phyloP scores from a whole-genome alignment of 2,329 filamentous ascomycete species.

The Fusarium continuum region DNA sequence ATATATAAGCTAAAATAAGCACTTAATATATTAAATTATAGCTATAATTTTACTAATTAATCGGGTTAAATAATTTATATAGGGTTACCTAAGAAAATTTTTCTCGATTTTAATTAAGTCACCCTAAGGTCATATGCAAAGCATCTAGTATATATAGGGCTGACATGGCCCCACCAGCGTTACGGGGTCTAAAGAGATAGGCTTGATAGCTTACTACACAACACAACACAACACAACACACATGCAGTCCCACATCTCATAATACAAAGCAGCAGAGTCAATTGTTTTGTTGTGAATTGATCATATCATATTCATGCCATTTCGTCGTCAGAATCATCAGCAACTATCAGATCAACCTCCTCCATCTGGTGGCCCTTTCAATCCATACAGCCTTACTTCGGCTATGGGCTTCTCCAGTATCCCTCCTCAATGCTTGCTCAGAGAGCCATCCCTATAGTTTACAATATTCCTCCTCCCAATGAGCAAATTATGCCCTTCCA shows the following conservation, averaged over 20 bases:
- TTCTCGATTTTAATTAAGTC: too few species aligned
- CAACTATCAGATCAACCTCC: constrained; percentile 41
- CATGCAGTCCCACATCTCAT: background rate
- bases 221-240: too few species aligned
- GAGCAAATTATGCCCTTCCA: constrained; percentile 22
- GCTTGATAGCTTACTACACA: background rate
- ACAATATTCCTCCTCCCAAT: constrained; percentile 35
- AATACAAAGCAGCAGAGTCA: background rate
- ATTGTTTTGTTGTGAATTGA: constrained; percentile 34
- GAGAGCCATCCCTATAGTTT: constrained; percentile 42
- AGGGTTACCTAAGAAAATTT: too few species aligned
- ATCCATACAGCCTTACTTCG: constrained; percentile 11
- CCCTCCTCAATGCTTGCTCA: constrained; percentile 20
- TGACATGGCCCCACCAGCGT: too few species aligned
- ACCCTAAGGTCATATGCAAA: too few species aligned
- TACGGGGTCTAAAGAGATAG: too few species aligned
- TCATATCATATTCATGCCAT: constrained; percentile 50
- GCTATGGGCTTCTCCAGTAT: constrained; percentile 11
- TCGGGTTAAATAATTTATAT: too few species aligned
- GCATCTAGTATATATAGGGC: too few species aligned
- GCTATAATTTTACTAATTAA: too few species aligned
- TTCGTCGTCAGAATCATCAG: constrained; percentile 46
- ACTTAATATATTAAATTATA: too few species aligned
- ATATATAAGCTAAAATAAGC: too few species aligned
- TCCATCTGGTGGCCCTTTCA: constrained; percentile 20